These are phyloP conservation scores for Suillus variegatus DNA, from an alignment of 768 basidiomycete genomes.

Conservation along the genomic window DNA sequence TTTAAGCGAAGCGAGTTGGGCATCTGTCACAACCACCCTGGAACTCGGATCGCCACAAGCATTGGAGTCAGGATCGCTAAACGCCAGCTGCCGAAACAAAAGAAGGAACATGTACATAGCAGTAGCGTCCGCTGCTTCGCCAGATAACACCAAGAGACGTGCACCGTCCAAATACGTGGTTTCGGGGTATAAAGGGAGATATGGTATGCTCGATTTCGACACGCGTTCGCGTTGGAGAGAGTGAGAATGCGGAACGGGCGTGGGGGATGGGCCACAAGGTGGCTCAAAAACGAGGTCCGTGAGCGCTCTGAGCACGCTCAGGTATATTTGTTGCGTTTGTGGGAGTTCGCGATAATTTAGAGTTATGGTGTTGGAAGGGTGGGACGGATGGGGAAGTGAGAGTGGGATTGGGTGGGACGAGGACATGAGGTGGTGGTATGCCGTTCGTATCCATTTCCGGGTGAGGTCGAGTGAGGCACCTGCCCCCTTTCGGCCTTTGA, in stretches of 20 bases:
- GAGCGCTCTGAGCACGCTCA: slow-evolving; percentile 58
- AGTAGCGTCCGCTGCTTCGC: slow-evolving; percentile 74
- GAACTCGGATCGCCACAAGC: background rate
- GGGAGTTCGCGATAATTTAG: slow-evolving; percentile 51
- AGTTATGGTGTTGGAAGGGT: slow-evolving; percentile 41
- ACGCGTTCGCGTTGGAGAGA: slow-evolving; percentile 26
- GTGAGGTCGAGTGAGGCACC: slow-evolving; percentile 53
- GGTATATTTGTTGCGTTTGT: slow-evolving; percentile 45
- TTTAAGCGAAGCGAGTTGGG: slow-evolving; percentile 62
- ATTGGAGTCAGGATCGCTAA: slow-evolving; percentile 14
- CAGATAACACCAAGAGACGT: slow-evolving; percentile 63
- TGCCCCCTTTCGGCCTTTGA: slow-evolving; percentile 57
- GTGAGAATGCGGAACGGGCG: slow-evolving; percentile 11
- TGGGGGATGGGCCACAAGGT: slow-evolving; percentile 25
- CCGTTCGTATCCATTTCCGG: slow-evolving; percentile 63
- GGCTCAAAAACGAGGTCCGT: slow-evolving; percentile 68
- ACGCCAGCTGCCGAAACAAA: slow-evolving; percentile 74
- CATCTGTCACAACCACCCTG: slow-evolving; percentile 27
- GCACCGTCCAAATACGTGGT: slow-evolving; percentile 78
- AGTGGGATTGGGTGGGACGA: slow-evolving; percentile 25
- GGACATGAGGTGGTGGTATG: slow-evolving; percentile 48
- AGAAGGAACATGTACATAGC: slow-evolving; percentile 80
- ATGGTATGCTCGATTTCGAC: slow-evolving; percentile 26
- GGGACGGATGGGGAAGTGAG: slow-evolving; percentile 43
- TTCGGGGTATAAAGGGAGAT: slow-evolving; percentile 63